Base-by-base conservation (phyloP, 192 early-diverging fungal genomes). In the Coemansia sp. region DNA sequence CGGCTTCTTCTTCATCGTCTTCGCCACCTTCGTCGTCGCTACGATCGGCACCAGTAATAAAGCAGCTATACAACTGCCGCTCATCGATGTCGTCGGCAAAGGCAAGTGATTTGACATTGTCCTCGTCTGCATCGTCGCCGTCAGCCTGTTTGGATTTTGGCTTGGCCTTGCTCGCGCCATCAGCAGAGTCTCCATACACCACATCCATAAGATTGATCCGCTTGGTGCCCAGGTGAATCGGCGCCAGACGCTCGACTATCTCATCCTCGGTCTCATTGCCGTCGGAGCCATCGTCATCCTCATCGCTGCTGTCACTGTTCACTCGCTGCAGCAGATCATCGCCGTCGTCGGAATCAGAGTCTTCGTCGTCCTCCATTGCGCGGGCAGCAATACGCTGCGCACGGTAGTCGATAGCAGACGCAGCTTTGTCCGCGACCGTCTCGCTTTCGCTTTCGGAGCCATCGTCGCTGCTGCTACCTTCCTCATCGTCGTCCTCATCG, bases 161-260 rank as follows among this genome's bases (percentile, higher is more conserved):
- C 10, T 84, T 86, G 30, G 84, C 10, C 36, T 38, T 38, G 36
- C 36, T 38, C 36, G 36, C 4, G 36, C 36, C 36, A 7, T 38
- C 36, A 7, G 36, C 71, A 22, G 90, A 84, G 2, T 86, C 73
- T 0, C 89, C 88, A 68, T 99, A 99, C 31, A 99, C 91, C 0
- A 95, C 70, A 33, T 93, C 86, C 94, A 96, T 95, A 45, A 98
- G 72, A 61, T 94, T 94, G 58, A 90, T 77, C 18, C 93, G 89
- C 67, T 75, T 83, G 54, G 55, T 30, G 31, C 70, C 78, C 2
- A 63, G 71, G 48, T 82, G 80, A 12, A 82, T 65, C 2, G 80
- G 80, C 30, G 56, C 64, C 11, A 76, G 54, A 12, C 80, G 80
- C 38, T 55, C 62, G 40, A 5, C 40, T 34, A 38, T 55, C 2